Base-by-base conservation (phyloP, 1,284 basidiomycete species). In the Cryptococcus sp. region DNA sequence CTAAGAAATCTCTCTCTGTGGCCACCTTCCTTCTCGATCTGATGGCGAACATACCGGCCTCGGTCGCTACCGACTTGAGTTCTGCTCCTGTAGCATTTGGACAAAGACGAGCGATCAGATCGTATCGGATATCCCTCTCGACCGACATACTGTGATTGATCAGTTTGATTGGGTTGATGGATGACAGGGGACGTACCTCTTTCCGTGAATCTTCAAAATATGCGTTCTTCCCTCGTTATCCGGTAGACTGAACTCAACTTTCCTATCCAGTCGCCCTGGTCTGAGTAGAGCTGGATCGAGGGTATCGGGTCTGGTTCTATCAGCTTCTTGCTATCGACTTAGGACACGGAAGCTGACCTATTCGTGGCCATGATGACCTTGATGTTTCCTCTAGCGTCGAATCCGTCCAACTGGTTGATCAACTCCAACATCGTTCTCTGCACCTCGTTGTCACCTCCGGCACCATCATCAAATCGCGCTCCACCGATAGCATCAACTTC, bases 301-400 rank as follows among this genome's bases (percentile, higher is more conserved):
- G 0, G 96, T 98, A 77, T 99, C 96, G 23, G 96, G 96, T 78
- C 95, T 92, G 63, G 46, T 52, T 31, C 8, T 30, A 44, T 53
- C 48, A 53, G 32, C 53, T 45, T 4, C 8, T 33, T 10, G 14
- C 33, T 34, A 50, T 35, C 11, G 52, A 14, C 32, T 32, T 50
- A 23, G 15, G 42, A n/a, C 32, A 3, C 30, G 2, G 13, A 4
- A 14, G 75, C 81, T 59, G 55, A 88, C 88, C 89, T 82, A 80
- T 99, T 98, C 8, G 96, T 98, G 37, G 96, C 96, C 96, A 99
- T 99, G 54, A 98, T 82, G 42, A 99, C 95, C 79, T 99, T 99
- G 80, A 99, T 98, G 75, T 98, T 98, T 15, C 96, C 96, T 79
- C 96, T 80, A 1, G 95, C 89, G 76, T 98, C 96, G 78, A 99